Percentiles rank a stretch among this genome's conserved stretches.
Conservation (phyloP, 768 basidiomycete species). For the Termitomyces sp. region DNA sequence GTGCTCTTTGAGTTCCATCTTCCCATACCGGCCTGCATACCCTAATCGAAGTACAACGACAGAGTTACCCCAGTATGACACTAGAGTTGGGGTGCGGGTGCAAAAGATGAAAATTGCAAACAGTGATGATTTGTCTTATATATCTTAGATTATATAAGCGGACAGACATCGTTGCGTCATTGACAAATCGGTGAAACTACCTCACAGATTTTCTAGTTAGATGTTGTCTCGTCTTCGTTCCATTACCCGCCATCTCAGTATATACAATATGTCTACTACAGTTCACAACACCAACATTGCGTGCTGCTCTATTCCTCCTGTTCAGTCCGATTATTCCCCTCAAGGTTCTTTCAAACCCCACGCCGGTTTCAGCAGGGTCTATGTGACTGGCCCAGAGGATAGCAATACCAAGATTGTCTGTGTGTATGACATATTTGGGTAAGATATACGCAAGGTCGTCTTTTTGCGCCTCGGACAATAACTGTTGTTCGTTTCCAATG, state of each 20-base stretch:
- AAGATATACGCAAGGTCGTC: conserved; percentile 1
- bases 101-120: conserved; percentile 10
- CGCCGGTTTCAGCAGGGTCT: conserved; percentile 46
- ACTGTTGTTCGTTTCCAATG: background rate
- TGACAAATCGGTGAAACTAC: background rate
- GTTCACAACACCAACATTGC: conserved; percentile 36
- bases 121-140: conserved; percentile 5
- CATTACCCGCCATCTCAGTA: conserved; percentile 32
- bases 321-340: conserved; percentile 45
- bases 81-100: conserved; percentile 30
- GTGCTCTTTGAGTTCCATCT: conserved; percentile 41
- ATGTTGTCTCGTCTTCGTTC: conserved; percentile 31
- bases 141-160: conserved; percentile 1
- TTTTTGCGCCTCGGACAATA: background rate
- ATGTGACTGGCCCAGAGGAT: conserved; percentile 43
- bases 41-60: conserved; percentile 38
- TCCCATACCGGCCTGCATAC: conserved; percentile 45
- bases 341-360: conserved; percentile 44
- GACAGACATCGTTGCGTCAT: background rate
- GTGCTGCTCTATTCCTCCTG: conserved; percentile 55
- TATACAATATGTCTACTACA: conserved; percentile 29
- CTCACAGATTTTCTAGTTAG: background rate
- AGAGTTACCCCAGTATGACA: conserved; percentile 50
- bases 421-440: conserved; percentile 66
- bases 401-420: conserved; percentile 50